Evolutionary conservation across 2,329 filamentous ascomycete genomes (phyloP), one percentile per base, ranked within the genome.

Genomic region (Rosellinia necatrix): DNA sequence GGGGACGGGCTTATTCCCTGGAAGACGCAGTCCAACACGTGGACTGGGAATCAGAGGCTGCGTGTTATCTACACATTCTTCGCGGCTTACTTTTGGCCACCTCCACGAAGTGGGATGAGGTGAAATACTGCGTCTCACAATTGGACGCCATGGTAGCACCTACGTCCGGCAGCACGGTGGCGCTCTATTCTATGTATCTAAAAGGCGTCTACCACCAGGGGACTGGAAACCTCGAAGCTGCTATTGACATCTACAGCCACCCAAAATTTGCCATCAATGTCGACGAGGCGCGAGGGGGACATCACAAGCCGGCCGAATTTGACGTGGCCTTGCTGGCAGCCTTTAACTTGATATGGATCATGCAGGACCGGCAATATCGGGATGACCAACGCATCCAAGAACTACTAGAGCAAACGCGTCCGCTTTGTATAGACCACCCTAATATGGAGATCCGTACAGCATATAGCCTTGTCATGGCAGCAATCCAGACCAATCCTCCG

Each of bases 381-480:
- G 78, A 87, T 58, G 81, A 88, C 46, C 74, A 78, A 32, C 77
- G 81, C 22, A 85, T 88, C 12, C 76, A 80, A 2, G 74, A 79
- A 7, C 73, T 93, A 6, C 77, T 96, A 22, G 80, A 86, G 32
- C 79, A 81, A 43, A 76, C 96, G 5, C 83, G 87, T 49, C 81
- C 84, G 0, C 78, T 89, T 47, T 94, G 90, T 72, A 74, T 77
- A 15, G 79, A 81, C 51, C 89, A 92, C 69, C 80, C 83, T 32
- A 92, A 90, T 71, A 81, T 83, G 64, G 88, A 92, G 66, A 86
- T 97, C 53, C 82, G 84, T 60, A 88, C 89, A 27, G 90, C 90
- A 1, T 93, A 88, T 76, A 85, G 89, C 67, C 81, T 96, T 9
- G 81, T 93, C 53, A 81, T 86, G 62, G 88, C 91, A 5, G 85